Percentiles rank a stretch among this genome's conserved stretches.
Evolutionary conservation across 768 basidiomycete species (phyloP).

Genomic region (Pluteus cervinus): DNA sequence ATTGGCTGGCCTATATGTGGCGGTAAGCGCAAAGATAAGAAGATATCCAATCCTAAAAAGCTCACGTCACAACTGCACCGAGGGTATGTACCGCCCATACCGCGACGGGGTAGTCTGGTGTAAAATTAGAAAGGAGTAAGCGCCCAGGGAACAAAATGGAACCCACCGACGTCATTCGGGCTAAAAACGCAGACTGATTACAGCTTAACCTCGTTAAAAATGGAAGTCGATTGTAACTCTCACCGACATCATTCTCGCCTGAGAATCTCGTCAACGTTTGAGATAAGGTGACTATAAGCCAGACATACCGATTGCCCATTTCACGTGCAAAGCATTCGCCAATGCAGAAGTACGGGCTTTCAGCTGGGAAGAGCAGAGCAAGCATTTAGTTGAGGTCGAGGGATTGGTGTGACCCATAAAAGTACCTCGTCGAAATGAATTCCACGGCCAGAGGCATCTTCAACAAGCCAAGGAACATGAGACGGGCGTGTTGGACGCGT

Average conservation of each 20-base stretch:
- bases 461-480: slow-evolving; percentile 50
- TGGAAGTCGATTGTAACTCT: slow-evolving; percentile 3
- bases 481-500: slow-evolving; percentile 38
- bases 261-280: slow-evolving; percentile 5
- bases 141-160: neutral
- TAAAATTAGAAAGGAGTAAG: slow-evolving; percentile 2
- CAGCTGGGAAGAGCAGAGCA: slow-evolving; percentile 13
- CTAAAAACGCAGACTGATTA: slow-evolving; percentile 53
- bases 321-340: slow-evolving; percentile 46
- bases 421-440: slow-evolving; percentile 44
- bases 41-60: slow-evolving; percentile 2
- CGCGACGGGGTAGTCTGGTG: slow-evolving; percentile 44
- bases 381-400: neutral
- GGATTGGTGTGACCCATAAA: slow-evolving; percentile 1
- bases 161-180: slow-evolving; percentile 56
- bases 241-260: slow-evolving; percentile 53
- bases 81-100: slow-evolving; percentile 58
- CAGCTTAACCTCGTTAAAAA: neutral
- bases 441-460: slow-evolving; percentile 44
- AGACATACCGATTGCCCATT: slow-evolving; percentile 41
- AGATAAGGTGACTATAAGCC: neutral
- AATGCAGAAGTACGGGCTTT: slow-evolving; percentile 40
- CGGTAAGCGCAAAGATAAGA: slow-evolving; percentile 7
- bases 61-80: slow-evolving; percentile 55
- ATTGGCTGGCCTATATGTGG: slow-evolving; percentile 49